Conservation (phyloP, 371 early-diverging fungal species). For the Mycotypha africana region DNA sequence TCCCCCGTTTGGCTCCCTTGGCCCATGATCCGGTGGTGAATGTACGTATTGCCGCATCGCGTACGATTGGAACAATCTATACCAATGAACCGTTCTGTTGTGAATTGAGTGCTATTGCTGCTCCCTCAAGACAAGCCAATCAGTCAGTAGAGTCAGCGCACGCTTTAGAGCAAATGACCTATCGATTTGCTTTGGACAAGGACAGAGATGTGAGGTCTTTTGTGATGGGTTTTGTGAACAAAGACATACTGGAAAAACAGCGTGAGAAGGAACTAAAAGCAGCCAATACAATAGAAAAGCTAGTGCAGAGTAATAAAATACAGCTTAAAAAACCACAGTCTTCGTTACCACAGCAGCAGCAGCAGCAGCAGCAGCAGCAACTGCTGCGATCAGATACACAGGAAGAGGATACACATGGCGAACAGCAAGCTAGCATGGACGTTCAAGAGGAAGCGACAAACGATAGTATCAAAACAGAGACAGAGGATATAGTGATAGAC, state of each 20-base stretch:
- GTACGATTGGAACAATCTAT: conserved; percentile 20
- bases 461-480: no score
- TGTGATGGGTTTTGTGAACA: conserved; percentile 19
- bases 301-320: no score
- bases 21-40: conserved; percentile 32
- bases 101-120: conserved; percentile 19
- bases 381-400: not conserved
- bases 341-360: no score
- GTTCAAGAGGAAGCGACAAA: no score
- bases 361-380: conserved; percentile 3
- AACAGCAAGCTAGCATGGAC: no score
- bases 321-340: no score
- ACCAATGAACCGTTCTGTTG: conserved; percentile 19
- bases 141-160: conserved; percentile 12
- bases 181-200: conserved; percentile 20
- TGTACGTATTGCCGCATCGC: conserved; percentile 35
- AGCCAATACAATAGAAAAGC: not conserved
- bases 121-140: conserved; percentile 12
- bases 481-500: not conserved
- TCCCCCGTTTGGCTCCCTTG: conserved; percentile 25
- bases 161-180: conserved; percentile 18
- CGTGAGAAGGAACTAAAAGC: conserved; percentile 11
- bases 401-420: no score
- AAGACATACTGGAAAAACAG: conserved; percentile 13
- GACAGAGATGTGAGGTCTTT: conserved; percentile 27